Evolutionary conservation across 306 rosid genomes (phyloP).

Genomic region (Quercus glauca): DNA sequence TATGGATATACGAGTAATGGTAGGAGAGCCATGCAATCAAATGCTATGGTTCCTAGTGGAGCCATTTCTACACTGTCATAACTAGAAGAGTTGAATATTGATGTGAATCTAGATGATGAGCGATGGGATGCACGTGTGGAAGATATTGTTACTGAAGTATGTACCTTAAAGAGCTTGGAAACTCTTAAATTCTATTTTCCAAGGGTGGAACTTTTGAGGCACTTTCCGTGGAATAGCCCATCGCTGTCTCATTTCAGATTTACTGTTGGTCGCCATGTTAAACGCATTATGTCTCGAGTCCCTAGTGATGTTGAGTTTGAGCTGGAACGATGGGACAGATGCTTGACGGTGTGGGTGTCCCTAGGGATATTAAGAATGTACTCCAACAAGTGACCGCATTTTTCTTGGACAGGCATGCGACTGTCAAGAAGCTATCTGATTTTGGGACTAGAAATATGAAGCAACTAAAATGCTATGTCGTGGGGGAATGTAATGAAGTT

Average conservation of each 20-base stretch:
- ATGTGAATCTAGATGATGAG: constrained; percentile 10
- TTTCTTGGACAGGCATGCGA: constrained; percentile 20
- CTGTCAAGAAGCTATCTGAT: constrained; percentile 5
- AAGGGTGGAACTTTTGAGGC: background rate
- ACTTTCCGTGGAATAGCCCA: no score
- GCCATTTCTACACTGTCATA: background rate
- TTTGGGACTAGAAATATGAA: background rate
- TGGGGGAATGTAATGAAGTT: constrained; percentile 29
- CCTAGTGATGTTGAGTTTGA: background rate
- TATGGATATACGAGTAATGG: background rate
- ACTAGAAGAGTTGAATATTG: background rate
- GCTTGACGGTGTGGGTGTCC: background rate
- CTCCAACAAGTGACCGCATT: background rate
- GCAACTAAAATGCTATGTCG: background rate
- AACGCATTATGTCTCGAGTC: background rate
- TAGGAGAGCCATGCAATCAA: background rate
- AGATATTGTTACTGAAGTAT: background rate
- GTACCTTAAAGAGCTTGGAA: background rate
- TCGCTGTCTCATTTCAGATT: background rate
- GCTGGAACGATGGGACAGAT: background rate
- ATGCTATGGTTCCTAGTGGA: background rate
- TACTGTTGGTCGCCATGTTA: background rate
- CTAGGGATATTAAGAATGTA: background rate
- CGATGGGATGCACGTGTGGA: background rate
- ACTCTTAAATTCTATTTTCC: background rate